Conservation (phyloP, 192 early-diverging fungal species). For the Backusella morwellensis region DNA sequence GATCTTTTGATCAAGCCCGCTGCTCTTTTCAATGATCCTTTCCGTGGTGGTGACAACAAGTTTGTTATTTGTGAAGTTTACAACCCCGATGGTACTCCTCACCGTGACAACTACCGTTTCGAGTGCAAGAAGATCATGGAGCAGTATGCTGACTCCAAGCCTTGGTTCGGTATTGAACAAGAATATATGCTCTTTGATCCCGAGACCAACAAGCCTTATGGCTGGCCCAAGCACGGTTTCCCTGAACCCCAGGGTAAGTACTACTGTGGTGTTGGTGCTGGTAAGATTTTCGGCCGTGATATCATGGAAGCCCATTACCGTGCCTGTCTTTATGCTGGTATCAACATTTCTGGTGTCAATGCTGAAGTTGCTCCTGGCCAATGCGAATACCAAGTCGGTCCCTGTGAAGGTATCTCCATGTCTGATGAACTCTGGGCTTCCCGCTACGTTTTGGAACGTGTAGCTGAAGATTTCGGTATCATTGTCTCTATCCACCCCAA, state of each 20-base stretch:
- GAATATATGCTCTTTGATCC: constrained; percentile 52
- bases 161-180: constrained; percentile 62
- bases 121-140: constrained; percentile 42
- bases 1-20: constrained; percentile 50
- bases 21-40: constrained; percentile 51
- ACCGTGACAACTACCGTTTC: constrained; percentile 49
- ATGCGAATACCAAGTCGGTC: constrained; percentile 59
- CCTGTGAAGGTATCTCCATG: constrained; percentile 52
- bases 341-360: constrained; percentile 43
- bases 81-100: constrained; percentile 55
- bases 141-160: constrained; percentile 30
- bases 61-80: constrained; percentile 50
- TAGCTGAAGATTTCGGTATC: constrained; percentile 57
- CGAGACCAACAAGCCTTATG: constrained; percentile 43
- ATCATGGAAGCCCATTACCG: constrained; percentile 59
- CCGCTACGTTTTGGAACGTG: constrained; percentile 50
- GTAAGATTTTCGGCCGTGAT: constrained; percentile 52
- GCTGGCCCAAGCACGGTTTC: constrained; percentile 57
- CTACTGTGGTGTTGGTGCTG: constrained; percentile 56
- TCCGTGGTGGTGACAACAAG: constrained; percentile 56
- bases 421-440: constrained; percentile 58
- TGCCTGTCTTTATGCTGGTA: constrained; percentile 53
- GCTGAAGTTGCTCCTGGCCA: constrained; percentile 54
- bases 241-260: constrained; percentile 55
- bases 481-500: constrained; percentile 55